Evolutionary conservation across 495 filamentous ascomycete species (phyloP).

Genomic region (Podospora conica): DNA sequence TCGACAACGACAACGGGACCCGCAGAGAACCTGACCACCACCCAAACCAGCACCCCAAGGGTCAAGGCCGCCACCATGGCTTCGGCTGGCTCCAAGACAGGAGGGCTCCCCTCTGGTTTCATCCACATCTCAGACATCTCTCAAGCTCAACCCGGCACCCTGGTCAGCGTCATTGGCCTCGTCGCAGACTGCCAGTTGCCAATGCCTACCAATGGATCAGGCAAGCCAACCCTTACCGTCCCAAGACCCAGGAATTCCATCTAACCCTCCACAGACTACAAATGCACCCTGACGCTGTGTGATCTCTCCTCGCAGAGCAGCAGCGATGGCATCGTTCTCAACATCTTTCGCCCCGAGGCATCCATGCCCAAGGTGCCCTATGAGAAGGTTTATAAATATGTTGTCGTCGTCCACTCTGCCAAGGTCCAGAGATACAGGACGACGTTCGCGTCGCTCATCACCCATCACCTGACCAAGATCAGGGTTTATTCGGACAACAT

Average conservation of each 20-base stretch:
- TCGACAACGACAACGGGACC: neutral
- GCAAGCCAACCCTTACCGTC: conserved; percentile 24
- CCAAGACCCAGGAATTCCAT: neutral
- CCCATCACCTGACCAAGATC: conserved; percentile 31
- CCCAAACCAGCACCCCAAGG: no score
- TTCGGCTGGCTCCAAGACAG: neutral
- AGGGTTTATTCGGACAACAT: conserved; percentile 37
- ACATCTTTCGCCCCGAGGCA: conserved; percentile 37
- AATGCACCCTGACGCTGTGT: conserved; percentile 32
- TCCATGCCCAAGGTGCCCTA: conserved; percentile 35
- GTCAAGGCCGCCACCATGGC: neutral
- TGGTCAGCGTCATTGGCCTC: conserved; percentile 46
- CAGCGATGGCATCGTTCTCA: conserved; percentile 26
- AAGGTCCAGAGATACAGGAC: conserved; percentile 28
- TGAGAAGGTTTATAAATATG: conserved; percentile 38
- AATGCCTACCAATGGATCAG: conserved; percentile 32
- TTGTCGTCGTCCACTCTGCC: conserved; percentile 34
- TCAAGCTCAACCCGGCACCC: conserved; percentile 12
- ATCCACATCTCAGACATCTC: conserved; percentile 24
- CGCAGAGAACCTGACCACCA: neutral
- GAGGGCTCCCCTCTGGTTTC: conserved; percentile 28
- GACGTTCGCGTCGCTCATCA: conserved; percentile 31
- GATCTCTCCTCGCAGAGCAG: conserved; percentile 34
- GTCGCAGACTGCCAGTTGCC: conserved; percentile 45
- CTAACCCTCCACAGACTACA: conserved; percentile 33